Evolutionary conservation across 345 rosid species (phyloP).

Genomic region (Noccaea bulbosa): DNA sequence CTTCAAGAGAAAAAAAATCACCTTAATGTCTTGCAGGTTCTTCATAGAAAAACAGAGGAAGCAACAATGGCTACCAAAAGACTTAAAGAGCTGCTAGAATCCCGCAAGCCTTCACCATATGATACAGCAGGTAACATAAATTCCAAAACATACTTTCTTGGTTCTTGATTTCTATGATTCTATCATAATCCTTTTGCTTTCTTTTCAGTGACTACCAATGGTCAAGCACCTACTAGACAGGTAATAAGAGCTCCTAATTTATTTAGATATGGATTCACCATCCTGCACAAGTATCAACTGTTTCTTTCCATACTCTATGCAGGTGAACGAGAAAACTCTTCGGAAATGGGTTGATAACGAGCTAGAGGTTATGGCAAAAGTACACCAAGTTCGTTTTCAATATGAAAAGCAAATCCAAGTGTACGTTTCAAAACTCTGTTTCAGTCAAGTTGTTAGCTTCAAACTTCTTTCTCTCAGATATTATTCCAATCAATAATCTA

Average conservation of each 20-base stretch:
- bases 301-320: slow-evolving; percentile 20
- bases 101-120: slow-evolving; percentile 61
- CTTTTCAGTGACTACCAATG: slow-evolving; percentile 54
- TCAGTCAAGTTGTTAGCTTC: slow-evolving; percentile 19
- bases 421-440: slow-evolving; percentile 51
- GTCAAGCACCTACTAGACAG: slow-evolving; percentile 55
- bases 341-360: slow-evolving; percentile 79
- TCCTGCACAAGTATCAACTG: slow-evolving; percentile 19
- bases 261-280: slow-evolving; percentile 2
- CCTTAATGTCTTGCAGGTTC: slow-evolving; percentile 60
- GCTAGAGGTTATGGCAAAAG: slow-evolving; percentile 74
- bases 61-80: slow-evolving; percentile 83
- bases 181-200: slow-evolving; percentile 30
- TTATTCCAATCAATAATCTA: slow-evolving; percentile 8
- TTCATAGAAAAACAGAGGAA: slow-evolving; percentile 87
- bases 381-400: slow-evolving; percentile 73
- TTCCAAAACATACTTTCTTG: background rate
- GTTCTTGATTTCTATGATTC: slow-evolving; percentile 8
- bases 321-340: slow-evolving; percentile 65
- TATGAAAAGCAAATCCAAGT: slow-evolving; percentile 77
- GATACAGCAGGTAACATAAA: slow-evolving; percentile 47
- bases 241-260: slow-evolving; percentile 44
- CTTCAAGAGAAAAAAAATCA: slow-evolving; percentile 20
- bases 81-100: slow-evolving; percentile 79
- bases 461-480: slow-evolving; percentile 6